A percentile compares a stretch with the other conserved stretches of the same genome.
Conservation (phyloP, 108 stramenopile species). For the Discostella pseudostelligera region DNA sequence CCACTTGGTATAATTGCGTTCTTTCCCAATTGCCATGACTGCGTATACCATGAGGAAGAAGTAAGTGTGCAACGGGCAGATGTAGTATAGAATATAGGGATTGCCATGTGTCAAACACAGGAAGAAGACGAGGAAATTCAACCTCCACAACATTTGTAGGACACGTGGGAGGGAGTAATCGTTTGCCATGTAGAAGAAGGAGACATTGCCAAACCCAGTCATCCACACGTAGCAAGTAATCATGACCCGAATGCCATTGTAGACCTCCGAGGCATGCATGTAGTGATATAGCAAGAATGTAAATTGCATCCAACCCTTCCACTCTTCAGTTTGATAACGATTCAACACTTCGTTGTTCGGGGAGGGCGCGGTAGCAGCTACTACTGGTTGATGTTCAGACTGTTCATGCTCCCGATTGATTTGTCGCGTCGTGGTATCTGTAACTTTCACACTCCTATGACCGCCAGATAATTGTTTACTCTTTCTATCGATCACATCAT, state of each 20-base stretch:
- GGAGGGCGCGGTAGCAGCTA: constrained; percentile 29
- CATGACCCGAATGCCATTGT: constrained; percentile 95
- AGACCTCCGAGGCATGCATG: constrained; percentile 92
- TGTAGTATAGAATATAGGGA: constrained; percentile 97
- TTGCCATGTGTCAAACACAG: constrained; percentile 91
- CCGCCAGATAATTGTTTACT: constrained; percentile 3
- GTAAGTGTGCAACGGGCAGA: constrained; percentile 97
- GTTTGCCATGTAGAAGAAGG: constrained; percentile 90
- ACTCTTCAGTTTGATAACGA: constrained; percentile 98
- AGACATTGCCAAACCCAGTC: constrained; percentile 98
- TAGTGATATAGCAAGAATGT: constrained; percentile 98
- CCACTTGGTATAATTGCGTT: constrained; percentile 85
- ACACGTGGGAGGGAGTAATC: constrained; percentile 92
- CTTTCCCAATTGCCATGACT: constrained; percentile 77
- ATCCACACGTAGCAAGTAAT: constrained; percentile 99
- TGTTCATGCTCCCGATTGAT: neutral
- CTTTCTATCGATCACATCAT: constrained; percentile 19
- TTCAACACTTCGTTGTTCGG: constrained; percentile 83
- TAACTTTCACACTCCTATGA: neutral
- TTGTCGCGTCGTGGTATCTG: neutral
- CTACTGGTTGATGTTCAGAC: too few species aligned
- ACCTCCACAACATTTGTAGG: constrained; percentile 95
- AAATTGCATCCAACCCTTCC: constrained; percentile 99
- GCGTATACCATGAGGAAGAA: constrained; percentile 95
- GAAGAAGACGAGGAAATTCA: constrained; percentile 95